phyloP scores from a whole-genome alignment of 2,329 filamentous ascomycete species.

The Didymella pinodella region DNA sequence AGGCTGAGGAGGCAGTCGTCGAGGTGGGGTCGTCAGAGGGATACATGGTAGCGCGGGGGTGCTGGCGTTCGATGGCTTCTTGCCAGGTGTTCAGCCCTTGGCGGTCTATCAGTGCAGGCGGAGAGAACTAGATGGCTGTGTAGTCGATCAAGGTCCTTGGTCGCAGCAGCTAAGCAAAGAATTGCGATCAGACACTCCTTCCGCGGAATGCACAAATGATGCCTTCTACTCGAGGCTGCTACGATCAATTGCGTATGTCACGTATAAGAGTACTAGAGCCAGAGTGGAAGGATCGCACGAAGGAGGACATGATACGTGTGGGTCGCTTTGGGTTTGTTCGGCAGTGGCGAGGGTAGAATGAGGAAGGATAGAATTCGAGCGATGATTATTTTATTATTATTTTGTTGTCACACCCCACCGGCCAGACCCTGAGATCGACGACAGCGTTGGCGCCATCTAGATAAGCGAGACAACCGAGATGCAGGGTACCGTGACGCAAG shows the following conservation, averaged over 20 bases:
- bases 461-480: not conserved
- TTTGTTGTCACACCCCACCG: conserved; percentile 1
- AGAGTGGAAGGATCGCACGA: conserved; percentile 36
- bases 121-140: not conserved
- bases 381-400: not conserved
- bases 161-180: not conserved
- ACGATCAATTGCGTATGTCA: conserved; percentile 45
- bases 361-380: not conserved
- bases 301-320: conserved; percentile 32
- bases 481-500: too few species aligned
- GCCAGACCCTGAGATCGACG: conserved; percentile 15
- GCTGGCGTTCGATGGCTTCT: not conserved
- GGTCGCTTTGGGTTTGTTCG: not conserved
- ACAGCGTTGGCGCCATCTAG: not conserved
- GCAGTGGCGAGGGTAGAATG: not conserved
- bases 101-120: conserved; percentile 1
- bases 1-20: conserved; percentile 25
- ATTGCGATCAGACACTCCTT: not conserved
- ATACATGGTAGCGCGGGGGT: conserved; percentile 1
- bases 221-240: conserved; percentile 8
- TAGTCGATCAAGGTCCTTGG: conserved; percentile 4
- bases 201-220: not conserved
- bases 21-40: conserved; percentile 9
- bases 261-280: conserved; percentile 40
- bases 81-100: not conserved